These are phyloP conservation scores for Ogataea philodendri DNA, from an alignment of 805 yeast species.

Conservation along the genomic window DNA sequence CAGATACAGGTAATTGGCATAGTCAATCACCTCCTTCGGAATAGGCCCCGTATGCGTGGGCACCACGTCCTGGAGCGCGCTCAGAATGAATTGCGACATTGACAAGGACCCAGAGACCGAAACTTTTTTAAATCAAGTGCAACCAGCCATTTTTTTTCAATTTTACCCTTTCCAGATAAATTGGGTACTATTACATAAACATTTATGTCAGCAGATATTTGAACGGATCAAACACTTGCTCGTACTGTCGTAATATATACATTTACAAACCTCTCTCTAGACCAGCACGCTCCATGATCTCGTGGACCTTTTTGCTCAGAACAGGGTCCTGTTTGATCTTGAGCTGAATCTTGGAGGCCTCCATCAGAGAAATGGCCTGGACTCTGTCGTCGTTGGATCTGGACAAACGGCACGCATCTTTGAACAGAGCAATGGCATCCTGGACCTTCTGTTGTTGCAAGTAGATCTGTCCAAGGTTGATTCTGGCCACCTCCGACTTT, in stretches of 20 bases:
- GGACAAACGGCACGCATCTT: slow-evolving; percentile 76
- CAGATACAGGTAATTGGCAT: slow-evolving; percentile 46
- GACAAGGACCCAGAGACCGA: slow-evolving; percentile 1
- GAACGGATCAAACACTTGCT: too few relatives aligned
- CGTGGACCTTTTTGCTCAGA: slow-evolving; percentile 60
- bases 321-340: slow-evolving; percentile 70
- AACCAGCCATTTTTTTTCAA: slow-evolving; percentile 15
- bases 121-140: slow-evolving; percentile 2
- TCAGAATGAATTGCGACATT: slow-evolving; percentile 34
- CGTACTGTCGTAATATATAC: slow-evolving; percentile 7
- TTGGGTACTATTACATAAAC: too few relatives aligned
- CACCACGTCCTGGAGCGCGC: slow-evolving; percentile 47
- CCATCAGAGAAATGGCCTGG: slow-evolving; percentile 88
- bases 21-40: slow-evolving; percentile 41
- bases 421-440: slow-evolving; percentile 79
- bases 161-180: too few relatives aligned
- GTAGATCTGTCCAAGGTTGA: slow-evolving; percentile 88
- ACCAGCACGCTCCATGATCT: slow-evolving; percentile 46
- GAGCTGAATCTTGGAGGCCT: slow-evolving; percentile 88
- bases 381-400: slow-evolving; percentile 83
- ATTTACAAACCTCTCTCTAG: slow-evolving; percentile 14
- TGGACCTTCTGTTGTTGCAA: slow-evolving; percentile 79
- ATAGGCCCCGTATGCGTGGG: slow-evolving; percentile 46
- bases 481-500: slow-evolving; percentile 81
- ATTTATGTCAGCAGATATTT: too few relatives aligned